Base-by-base conservation (phyloP, 2,329 filamentous ascomycete species). In the Onygena corvina region DNA sequence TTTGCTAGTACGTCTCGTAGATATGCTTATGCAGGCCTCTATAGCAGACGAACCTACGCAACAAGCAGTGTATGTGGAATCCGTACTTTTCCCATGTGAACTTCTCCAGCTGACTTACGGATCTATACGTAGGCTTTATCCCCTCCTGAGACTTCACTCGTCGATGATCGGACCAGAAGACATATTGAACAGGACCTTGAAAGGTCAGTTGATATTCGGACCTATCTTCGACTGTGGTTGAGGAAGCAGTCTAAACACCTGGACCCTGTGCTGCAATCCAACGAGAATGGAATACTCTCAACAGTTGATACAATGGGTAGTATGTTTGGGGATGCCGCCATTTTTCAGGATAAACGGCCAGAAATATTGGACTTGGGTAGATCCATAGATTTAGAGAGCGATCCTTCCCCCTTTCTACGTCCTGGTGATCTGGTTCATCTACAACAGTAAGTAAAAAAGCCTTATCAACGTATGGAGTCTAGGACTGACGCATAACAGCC, bases 141-240 rank as follows among this genome's bases (percentile, higher is more conserved):
- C 21, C 27, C 21, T 14, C 9, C 38, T 8, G 38, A 42, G 8
- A 42, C 11, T 4, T 38, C 18, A 9, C 42, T 27, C 23, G n/a
- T 40, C 29, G 34, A 20, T 47, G 20, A 21, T 29, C 25, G 14
- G 30, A 49, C 23, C 44, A 33, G 3, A 12, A 4, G 18, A 16
- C 27, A 23, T 29, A 20, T 46, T 5, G 54, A 61, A 44, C 59
- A 56, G 40, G 65, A 69, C 50, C 59, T 68, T 29, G 62, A 65
- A 50, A 56, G 59, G 27, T 61, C 63, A 44, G 60, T 60, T 31
- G 60, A 69, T 50, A 69, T 71, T 25, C 62, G 66, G 46, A 56
- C 62, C n/a, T 70, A 70, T 48, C 55, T 71, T 16, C 55, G 55
- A 42, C 63, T 64, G 60, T 71, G 68, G 68, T 63, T 66, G 51